These are phyloP conservation scores for Obelidium mucronatum DNA, from an alignment of 192 early-diverging fungal genomes.

Conservation along the genomic window DNA sequence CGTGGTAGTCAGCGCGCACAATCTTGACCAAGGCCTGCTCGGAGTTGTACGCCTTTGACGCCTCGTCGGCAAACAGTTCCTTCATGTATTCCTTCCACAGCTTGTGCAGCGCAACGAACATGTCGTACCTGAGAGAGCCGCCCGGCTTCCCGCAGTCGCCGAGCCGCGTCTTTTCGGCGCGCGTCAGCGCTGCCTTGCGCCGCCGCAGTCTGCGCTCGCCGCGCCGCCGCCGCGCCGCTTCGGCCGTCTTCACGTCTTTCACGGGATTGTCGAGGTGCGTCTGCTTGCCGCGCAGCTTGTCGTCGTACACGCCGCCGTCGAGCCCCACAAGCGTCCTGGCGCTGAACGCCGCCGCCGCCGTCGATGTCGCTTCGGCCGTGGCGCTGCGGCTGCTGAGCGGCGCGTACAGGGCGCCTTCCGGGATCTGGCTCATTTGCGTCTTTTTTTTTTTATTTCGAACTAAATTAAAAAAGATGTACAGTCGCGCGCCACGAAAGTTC, in stretches of 20 bases:
- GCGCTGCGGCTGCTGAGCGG: neutral
- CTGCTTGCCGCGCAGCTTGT: conserved; percentile 61
- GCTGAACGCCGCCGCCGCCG: neutral
- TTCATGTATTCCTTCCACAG: conserved; percentile 83
- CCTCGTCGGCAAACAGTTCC: conserved; percentile 50
- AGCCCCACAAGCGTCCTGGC: neutral
- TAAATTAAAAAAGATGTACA: conserved; percentile 50
- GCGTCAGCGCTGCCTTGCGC: conserved; percentile 64
- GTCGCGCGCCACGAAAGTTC: conserved; percentile 55
- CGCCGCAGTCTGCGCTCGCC: conserved; percentile 8
- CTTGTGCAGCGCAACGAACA: conserved; percentile 75
- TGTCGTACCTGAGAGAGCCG: conserved; percentile 51
- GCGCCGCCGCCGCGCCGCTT: neutral
- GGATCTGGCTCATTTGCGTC: neutral
- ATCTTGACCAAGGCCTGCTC: conserved; percentile 54
- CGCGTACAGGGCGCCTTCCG: conserved; percentile 3
- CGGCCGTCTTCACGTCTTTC: conserved; percentile 19
- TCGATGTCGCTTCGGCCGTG: neutral
- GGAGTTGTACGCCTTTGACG: neutral
- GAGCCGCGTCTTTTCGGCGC: conserved; percentile 66
- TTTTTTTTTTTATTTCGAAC: neutral
- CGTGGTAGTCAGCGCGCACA: conserved; percentile 87
- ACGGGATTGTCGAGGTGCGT: conserved; percentile 61
- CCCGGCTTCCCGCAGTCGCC: conserved; percentile 59
- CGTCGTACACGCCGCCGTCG: conserved; percentile 45